Percentiles rank a stretch among this genome's conserved stretches.
phyloP scores from a whole-genome alignment of 495 filamentous ascomycete species.

The Penicillium paradoxum region DNA sequence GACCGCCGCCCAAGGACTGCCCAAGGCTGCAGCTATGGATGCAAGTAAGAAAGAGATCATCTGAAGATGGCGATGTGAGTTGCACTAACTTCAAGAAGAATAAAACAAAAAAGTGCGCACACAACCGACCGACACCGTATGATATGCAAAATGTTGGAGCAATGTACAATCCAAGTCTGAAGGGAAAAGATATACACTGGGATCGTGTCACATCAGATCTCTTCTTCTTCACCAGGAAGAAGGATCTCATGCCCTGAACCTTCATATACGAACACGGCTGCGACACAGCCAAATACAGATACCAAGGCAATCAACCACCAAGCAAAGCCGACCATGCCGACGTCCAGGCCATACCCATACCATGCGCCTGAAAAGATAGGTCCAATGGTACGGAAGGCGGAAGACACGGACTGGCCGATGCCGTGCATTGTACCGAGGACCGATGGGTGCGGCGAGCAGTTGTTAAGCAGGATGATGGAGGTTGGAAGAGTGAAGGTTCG shows the following conservation, averaged over 20 bases:
- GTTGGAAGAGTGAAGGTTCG: constrained; percentile 80
- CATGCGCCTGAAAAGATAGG: constrained; percentile 66
- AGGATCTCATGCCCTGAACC: constrained; percentile 68
- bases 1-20: background rate
- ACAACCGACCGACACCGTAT: constrained; percentile 18
- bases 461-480: constrained; percentile 75
- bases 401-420: constrained; percentile 68
- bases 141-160: constrained; percentile 26
- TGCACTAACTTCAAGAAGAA: background rate
- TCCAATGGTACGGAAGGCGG: constrained; percentile 66
- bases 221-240: constrained; percentile 63
- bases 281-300: constrained; percentile 55
- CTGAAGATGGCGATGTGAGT: background rate
- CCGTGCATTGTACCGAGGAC: constrained; percentile 82
- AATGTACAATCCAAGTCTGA: constrained; percentile 19
- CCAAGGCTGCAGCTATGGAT: background rate
- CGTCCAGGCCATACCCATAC: constrained; percentile 65
- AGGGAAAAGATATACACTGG: constrained; percentile 1
- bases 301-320: constrained; percentile 69
- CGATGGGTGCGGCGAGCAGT: constrained; percentile 74
- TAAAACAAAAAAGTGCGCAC: constrained; percentile 2
- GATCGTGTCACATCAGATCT: constrained; percentile 22
- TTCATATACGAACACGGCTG: constrained; percentile 65
- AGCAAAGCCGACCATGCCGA: constrained; percentile 68
- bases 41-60: background rate